phyloP scores from a whole-genome alignment of 2,329 filamentous ascomycete species.

The Dactylellina drechsleri region DNA sequence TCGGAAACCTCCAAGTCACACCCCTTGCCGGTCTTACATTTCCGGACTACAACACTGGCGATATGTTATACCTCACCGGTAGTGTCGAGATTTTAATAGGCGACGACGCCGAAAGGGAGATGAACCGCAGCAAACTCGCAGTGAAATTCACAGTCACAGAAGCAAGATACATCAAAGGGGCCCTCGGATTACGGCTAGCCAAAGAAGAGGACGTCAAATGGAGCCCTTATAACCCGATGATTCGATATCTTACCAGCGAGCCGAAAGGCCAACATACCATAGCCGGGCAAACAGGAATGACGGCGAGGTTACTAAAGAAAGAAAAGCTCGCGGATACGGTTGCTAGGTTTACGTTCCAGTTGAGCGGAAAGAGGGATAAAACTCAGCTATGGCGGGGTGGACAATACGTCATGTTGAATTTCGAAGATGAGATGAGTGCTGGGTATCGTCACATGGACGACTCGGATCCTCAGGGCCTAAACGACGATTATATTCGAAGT shows the following conservation, averaged over 20 bases:
- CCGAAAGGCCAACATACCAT: conserved; percentile 58
- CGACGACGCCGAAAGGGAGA: conserved; percentile 69
- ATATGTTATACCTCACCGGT: conserved; percentile 80
- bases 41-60: conserved; percentile 77
- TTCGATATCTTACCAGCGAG: conserved; percentile 74
- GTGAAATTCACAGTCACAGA: conserved; percentile 73
- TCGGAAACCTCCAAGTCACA: conserved; percentile 77
- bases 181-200: conserved; percentile 74
- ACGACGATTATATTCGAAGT: conserved; percentile 84
- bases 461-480: conserved; percentile 79
- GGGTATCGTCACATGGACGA: conserved; percentile 88
- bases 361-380: conserved; percentile 58
- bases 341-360: conserved; percentile 69
- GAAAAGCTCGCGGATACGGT: conserved; percentile 73
- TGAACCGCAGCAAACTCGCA: conserved; percentile 77
- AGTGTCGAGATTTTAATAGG: conserved; percentile 73
- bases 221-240: conserved; percentile 82
- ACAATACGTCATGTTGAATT: conserved; percentile 81
- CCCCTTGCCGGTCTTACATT: conserved; percentile 76
- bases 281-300: conserved; percentile 57
- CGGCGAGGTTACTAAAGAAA: conserved; percentile 70
- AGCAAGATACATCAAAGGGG: conserved; percentile 71
- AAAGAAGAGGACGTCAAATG: conserved; percentile 61
- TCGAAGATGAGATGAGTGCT: conserved; percentile 73
- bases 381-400: conserved; percentile 71